Conservation (phyloP, 148 eudicot genomes). For the Camellia sinensis region DNA sequence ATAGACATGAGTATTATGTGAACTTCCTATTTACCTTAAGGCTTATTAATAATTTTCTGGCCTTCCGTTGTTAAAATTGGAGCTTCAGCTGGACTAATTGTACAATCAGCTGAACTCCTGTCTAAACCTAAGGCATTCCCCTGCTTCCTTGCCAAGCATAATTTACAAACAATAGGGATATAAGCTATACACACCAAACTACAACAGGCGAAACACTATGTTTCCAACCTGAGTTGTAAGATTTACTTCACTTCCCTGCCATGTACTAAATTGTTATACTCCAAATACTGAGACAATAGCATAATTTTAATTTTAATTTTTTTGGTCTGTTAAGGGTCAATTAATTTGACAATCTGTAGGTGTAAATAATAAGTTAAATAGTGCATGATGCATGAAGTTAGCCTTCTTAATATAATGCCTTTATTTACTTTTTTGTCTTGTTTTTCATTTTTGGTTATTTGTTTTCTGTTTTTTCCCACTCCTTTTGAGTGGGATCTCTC, state of each 20-base stretch:
- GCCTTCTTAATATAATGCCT: background rate
- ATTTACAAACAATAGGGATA: background rate
- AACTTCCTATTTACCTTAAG: background rate
- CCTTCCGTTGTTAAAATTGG: background rate
- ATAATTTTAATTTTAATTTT: too few relatives aligned
- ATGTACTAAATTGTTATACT: background rate
- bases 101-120: background rate
- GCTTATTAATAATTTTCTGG: background rate
- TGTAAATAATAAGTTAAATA: constrained; percentile 1
- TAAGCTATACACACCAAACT: background rate
- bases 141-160: constrained; percentile 2
- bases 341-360: background rate
- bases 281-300: background rate
- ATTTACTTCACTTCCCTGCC: background rate
- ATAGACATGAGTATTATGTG: too few relatives aligned
- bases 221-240: background rate
- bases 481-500: background rate
- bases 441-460: background rate
- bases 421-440: background rate
- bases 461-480: background rate
- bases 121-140: background rate
- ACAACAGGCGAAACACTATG: background rate
- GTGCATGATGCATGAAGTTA: background rate
- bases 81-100: constrained; percentile 3
- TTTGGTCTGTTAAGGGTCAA: background rate